Conservation (phyloP, 78 protist genomes). For the Dictyostelium brefeldianum region DNA sequence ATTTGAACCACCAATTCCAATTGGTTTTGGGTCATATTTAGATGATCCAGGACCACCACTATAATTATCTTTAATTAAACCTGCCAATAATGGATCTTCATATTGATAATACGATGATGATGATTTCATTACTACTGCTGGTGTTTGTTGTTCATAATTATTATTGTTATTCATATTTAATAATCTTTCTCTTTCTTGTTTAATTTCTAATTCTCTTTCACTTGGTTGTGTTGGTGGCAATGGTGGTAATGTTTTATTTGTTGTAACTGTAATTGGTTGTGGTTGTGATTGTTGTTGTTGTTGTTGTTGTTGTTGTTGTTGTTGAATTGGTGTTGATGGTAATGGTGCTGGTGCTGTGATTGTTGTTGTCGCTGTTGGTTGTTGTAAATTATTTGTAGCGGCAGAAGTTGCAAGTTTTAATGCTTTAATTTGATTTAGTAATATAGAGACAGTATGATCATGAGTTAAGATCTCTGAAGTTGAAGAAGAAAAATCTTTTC, state of each 20-base stretch:
- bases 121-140: no score
- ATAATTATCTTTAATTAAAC: neutral
- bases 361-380: neutral
- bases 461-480: neutral
- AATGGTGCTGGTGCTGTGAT: neutral
- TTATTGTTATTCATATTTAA: no score
- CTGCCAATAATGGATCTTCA: conserved; percentile 6
- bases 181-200: conserved; percentile 3
- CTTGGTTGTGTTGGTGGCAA: neutral
- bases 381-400: neutral
- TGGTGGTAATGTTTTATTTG: neutral
- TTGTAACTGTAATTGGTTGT: neutral
- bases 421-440: neutral
- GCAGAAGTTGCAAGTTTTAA: neutral
- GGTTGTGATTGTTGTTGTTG: neutral
- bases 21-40: neutral
- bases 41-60: neutral
- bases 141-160: no score
- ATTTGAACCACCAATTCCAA: neutral
- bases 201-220: neutral
- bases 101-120: neutral
- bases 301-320: no score
- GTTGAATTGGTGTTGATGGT: neutral
- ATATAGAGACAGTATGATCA: neutral
- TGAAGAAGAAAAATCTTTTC: neutral